Conservation (phyloP, 768 basidiomycete species). For the Lyophyllum semitale region DNA sequence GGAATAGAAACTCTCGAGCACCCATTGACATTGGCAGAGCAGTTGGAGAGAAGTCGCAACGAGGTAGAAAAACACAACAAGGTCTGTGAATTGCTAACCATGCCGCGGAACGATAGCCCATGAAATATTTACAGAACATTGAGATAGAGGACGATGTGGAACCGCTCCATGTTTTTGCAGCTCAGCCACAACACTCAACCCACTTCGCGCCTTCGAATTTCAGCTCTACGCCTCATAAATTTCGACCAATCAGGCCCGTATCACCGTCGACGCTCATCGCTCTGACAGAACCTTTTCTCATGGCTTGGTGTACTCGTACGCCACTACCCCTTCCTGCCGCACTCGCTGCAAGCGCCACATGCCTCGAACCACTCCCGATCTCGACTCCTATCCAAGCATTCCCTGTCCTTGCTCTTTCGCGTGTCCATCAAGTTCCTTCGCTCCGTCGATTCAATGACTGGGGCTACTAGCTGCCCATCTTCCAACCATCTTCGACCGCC, state of each 20-base stretch:
- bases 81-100: background rate
- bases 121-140: too few relatives aligned
- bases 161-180: background rate
- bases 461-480: slow-evolving; percentile 7
- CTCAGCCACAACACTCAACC: too few relatives aligned
- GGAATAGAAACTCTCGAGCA: slow-evolving; percentile 6
- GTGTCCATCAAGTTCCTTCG: background rate
- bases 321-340: background rate
- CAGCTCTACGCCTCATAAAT: background rate
- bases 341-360: background rate
- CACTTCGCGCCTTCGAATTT: background rate
- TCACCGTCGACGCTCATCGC: slow-evolving; percentile 43
- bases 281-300: slow-evolving; percentile 43
- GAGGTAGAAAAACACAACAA: background rate
- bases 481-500: too few relatives aligned
- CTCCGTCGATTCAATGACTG: background rate
- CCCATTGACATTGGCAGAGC: slow-evolving; percentile 12
- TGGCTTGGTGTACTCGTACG: slow-evolving; percentile 35
- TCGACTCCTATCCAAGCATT: background rate
- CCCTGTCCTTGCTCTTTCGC: background rate
- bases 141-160: background rate
- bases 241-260: slow-evolving; percentile 26
- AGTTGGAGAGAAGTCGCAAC: slow-evolving; percentile 7
- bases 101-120: too few relatives aligned
- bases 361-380: background rate